phyloP scores from a whole-genome alignment of 169 alveolate genomes.

The Plasmodium falciparum region DNA sequence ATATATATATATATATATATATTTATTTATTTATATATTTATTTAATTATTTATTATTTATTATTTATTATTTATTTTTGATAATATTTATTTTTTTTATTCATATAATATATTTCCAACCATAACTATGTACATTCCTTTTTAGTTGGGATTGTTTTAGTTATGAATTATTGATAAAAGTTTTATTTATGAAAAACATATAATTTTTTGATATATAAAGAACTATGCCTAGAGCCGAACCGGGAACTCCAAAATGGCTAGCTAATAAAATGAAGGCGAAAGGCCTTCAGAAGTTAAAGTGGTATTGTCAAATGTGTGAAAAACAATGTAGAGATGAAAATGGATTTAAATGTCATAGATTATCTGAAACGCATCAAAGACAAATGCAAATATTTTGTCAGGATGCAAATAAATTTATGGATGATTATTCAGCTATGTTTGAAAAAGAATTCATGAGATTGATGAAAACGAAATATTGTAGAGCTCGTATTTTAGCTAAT shows the following conservation, averaged over 20 bases:
- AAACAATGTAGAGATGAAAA: slow-evolving; percentile 96
- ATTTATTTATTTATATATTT: too few species aligned
- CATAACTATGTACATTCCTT: too few species aligned
- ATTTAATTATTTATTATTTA: too few species aligned
- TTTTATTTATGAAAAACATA: too few species aligned
- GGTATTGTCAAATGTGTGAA: slow-evolving; percentile 97
- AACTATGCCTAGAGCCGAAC: slow-evolving; percentile 91
- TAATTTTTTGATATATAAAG: not conserved
- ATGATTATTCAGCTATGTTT: slow-evolving; percentile 92
- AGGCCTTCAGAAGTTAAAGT: slow-evolving; percentile 94
- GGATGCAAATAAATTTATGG: slow-evolving; percentile 92
- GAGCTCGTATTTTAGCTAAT: slow-evolving; percentile 90
- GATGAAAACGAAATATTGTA: slow-evolving; percentile 90
- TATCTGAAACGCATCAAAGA: slow-evolving; percentile 94
- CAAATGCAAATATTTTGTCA: slow-evolving; percentile 94
- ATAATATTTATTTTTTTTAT: too few species aligned
- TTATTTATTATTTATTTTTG: too few species aligned
- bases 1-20: too few species aligned
- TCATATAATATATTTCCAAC: too few species aligned
- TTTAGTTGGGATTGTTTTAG: too few species aligned
- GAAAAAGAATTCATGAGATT: slow-evolving; percentile 92
- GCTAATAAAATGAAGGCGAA: slow-evolving; percentile 95
- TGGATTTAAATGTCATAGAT: slow-evolving; percentile 95
- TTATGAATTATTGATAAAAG: too few species aligned
- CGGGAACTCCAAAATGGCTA: slow-evolving; percentile 95